phyloP scores from a whole-genome alignment of 306 rosid species.

The Cucumis cinereus region DNA sequence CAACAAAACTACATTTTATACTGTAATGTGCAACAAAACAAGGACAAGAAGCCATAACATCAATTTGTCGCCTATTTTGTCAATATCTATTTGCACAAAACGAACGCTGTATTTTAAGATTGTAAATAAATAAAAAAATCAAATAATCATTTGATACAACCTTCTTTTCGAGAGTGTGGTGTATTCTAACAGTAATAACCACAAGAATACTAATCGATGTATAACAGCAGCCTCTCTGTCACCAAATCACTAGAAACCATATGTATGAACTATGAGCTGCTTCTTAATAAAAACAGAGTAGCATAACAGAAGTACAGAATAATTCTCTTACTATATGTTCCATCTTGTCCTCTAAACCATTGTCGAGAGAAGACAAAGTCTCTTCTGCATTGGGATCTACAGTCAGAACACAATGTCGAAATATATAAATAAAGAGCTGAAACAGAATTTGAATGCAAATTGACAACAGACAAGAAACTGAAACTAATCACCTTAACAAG shows the following conservation, averaged over 20 bases:
- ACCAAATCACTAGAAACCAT: neutral
- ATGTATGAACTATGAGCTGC: neutral
- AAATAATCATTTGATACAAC: neutral
- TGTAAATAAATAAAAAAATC: neutral
- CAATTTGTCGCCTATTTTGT: neutral
- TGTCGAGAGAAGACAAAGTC: slow-evolving; percentile 90
- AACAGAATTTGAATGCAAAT: neutral
- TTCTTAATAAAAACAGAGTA: neutral
- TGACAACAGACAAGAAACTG: neutral
- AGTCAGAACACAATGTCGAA: slow-evolving; percentile 5
- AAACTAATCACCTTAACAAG: slow-evolving; percentile 3
- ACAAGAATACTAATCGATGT: neutral
- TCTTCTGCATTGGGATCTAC: slow-evolving; percentile 83
- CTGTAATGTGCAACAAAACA: neutral
- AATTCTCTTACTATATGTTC: slow-evolving; percentile 70
- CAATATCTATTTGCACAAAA: neutral
- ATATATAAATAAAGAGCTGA: slow-evolving; percentile 5
- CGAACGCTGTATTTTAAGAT: neutral
- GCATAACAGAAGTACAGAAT: neutral
- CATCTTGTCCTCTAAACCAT: slow-evolving; percentile 91
- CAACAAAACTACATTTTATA: neutral
- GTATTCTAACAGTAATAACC: neutral
- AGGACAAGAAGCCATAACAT: slow-evolving; percentile 1
- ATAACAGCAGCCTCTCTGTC: neutral
- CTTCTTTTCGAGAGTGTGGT: neutral